phyloP scores from a whole-genome alignment of 2,329 filamentous ascomycete species.

The Pseudogymnoascus verrucosus region DNA sequence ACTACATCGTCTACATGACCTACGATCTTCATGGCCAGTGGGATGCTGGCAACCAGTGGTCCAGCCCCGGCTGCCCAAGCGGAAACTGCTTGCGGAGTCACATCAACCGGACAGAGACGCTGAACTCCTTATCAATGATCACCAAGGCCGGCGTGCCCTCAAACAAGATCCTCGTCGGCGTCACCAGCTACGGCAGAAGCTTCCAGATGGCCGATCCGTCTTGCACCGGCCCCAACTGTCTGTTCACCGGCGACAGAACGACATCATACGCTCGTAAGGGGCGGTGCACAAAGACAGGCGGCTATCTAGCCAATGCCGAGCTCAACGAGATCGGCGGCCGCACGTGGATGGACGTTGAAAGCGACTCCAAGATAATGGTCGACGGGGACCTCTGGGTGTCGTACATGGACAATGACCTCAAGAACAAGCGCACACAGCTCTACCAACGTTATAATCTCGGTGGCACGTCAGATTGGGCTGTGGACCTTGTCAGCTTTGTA shows the following conservation, averaged over 20 bases:
- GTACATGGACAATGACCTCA: background rate
- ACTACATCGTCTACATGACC: conserved; percentile 32
- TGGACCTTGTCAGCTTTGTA: too few relatives aligned
- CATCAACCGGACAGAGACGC: conserved; percentile 34
- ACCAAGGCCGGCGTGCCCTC: conserved; percentile 7
- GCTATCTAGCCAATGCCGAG: conserved; percentile 29
- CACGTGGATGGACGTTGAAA: background rate
- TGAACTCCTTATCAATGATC: conserved; percentile 19
- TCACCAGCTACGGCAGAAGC: conserved; percentile 27
- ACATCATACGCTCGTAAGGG: conserved; percentile 22
- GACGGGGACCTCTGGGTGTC: background rate
- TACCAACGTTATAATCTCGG: background rate
- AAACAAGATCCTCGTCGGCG: conserved; percentile 27
- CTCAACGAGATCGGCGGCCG: conserved; percentile 14
- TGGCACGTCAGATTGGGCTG: too few relatives aligned
- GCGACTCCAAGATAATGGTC: background rate
- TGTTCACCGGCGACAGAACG: conserved; percentile 18
- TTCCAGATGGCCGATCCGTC: conserved; percentile 28
- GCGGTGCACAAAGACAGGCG: conserved; percentile 24
- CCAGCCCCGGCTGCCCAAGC: conserved; percentile 20
- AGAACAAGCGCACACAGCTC: background rate
- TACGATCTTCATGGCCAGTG: conserved; percentile 31
- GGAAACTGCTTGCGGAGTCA: conserved; percentile 31
- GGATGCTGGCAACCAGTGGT: conserved; percentile 23
- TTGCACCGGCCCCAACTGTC: conserved; percentile 25